Conservation (phyloP, 208 protist genomes). For the Trypanosoma platydactyli region DNA sequence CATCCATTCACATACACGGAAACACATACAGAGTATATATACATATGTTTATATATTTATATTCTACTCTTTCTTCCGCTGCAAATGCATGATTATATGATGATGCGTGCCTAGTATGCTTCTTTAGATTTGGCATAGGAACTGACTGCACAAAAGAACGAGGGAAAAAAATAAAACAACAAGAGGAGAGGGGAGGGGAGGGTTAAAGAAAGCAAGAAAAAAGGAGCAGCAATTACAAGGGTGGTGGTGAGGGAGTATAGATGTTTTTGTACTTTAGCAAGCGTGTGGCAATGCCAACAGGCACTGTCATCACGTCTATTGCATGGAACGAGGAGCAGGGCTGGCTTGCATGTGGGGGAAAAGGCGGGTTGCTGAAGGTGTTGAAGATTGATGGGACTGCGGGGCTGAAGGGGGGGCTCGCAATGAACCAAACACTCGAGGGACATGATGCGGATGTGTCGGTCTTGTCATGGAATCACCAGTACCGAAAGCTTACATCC, state of each 20-base stretch:
- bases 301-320: conserved; percentile 79
- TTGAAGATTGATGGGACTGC: conserved; percentile 90
- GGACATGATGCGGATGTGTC: conserved; percentile 85
- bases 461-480: conserved; percentile 95
- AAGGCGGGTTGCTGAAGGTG: conserved; percentile 95
- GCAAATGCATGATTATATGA: neutral
- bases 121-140: neutral
- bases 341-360: conserved; percentile 96
- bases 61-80: neutral
- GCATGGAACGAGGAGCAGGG: conserved; percentile 95
- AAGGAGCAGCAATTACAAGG: neutral
- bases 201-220: neutral
- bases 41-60: conserved; percentile 7
- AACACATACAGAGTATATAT: neutral
- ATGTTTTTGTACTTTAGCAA: conserved; percentile 97
- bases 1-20: neutral
- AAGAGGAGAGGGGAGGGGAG: conserved; percentile 3
- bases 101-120: neutral
- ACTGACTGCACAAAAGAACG: neutral
- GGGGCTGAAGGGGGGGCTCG: conserved; percentile 83
- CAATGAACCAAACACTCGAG: conserved; percentile 96
- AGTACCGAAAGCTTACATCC: conserved; percentile 95
- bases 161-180: conserved; percentile 8
- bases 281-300: conserved; percentile 96
- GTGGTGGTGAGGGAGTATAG: neutral